Percentiles rank a stretch among this genome's conserved stretches.
Conservation (phyloP, 2,329 filamentous ascomycete genomes). For the Hypoxylon sp. region DNA sequence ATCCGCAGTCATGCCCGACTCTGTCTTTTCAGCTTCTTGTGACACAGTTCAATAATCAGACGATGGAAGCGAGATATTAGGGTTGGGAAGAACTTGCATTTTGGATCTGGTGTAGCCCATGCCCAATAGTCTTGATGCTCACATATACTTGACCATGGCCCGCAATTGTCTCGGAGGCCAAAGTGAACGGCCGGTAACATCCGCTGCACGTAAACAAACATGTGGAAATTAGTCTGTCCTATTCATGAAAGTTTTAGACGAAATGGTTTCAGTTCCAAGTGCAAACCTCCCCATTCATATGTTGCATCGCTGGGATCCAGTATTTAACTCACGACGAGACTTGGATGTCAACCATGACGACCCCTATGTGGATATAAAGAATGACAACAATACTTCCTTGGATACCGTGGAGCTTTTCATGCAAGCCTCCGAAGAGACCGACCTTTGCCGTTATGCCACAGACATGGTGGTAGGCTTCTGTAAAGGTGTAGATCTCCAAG, state of each 20-base stretch:
- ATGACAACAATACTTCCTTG: not conserved
- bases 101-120: not conserved
- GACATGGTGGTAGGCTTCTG: slow-evolving; percentile 7
- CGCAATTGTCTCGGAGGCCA: not conserved
- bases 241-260: not conserved
- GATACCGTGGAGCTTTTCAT: slow-evolving; percentile 3
- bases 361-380: not conserved
- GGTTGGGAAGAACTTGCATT: slow-evolving; percentile 9
- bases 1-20: too few relatives aligned
- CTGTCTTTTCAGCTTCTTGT: too few relatives aligned
- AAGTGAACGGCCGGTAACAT: too few relatives aligned
- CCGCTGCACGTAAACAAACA: too few relatives aligned
- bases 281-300: not conserved
- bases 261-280: slow-evolving; percentile 6
- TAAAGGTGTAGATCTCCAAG: not conserved
- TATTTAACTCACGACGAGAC: slow-evolving; percentile 4
- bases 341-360: slow-evolving; percentile 2
- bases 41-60: too few relatives aligned
- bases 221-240: too few relatives aligned
- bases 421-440: slow-evolving; percentile 9
- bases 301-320: slow-evolving; percentile 17
- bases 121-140: not conserved
- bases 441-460: slow-evolving; percentile 11
- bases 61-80: not conserved
- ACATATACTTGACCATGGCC: not conserved